Base-by-base conservation (phyloP, 2,329 filamentous ascomycete genomes). In the Stagonosporopsis cucurbitacearum region DNA sequence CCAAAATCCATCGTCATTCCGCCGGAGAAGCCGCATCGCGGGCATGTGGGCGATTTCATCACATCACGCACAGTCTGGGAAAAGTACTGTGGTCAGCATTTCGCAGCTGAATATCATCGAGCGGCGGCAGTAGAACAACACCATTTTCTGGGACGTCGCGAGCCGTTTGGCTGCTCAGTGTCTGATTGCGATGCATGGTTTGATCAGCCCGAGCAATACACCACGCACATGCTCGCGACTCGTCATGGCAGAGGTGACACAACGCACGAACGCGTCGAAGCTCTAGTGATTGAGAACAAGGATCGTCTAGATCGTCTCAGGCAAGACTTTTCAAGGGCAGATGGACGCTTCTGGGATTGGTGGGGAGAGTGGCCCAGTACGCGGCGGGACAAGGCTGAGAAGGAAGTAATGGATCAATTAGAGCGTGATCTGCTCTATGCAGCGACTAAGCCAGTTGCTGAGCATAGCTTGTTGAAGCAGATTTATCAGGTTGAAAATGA, bases 11-110 rank as follows among this genome's bases (percentile, higher is more conserved):
- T 49, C n/a, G 46, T 59, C 17, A 32, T 59, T 20, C 37, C 43
- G 13, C 51, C 57, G 17, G n/a, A 42, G 28, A 59, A 59, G 41
- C 22, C 28, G 15, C 47, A 56, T 37, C 39, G 42, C 39, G 57
- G 57, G 26, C 52, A 13, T 5, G 43, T 56, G 23, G 48, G 57
- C 23, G 37, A 40, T 17, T 45, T 30, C 30, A n/a, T 54, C 3
- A 22, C 41, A 23, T 15, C 46, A 36, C 15, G 15, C 11, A 28
- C 15, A 26, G 20, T 50, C 13, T 49, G 32, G 28, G 28, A 28
- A 3, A 43, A 36, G 23, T 50, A 43, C 19, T 32, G 15, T 26
- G 19, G 35, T n/a, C 37, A 36, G 39, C n/a, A 15, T 17, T 22
- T 40, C 6, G 48, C 39, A 36, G 37, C 40, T 50, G 22, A 43